These are phyloP conservation scores for Xerocomus brunneocitrinus DNA, from an alignment of 768 basidiomycete species.

Conservation along the genomic window DNA sequence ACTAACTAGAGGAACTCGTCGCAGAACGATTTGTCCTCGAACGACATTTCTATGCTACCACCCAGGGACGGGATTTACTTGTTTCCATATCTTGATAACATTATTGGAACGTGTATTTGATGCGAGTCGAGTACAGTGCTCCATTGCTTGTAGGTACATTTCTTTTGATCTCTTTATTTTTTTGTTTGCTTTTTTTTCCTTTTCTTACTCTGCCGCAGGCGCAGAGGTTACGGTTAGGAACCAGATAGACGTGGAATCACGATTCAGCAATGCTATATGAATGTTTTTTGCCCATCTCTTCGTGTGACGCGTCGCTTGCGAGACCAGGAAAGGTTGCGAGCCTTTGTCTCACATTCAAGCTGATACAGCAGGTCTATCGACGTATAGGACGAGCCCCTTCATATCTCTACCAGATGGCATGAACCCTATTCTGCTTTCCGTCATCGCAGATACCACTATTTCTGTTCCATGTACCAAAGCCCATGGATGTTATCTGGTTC, in stretches of 20 bases:
- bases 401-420: background rate
- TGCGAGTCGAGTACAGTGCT: background rate
- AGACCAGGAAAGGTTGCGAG: background rate
- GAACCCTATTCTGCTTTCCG: background rate
- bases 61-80: conserved; percentile 16
- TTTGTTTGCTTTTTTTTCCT: background rate
- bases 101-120: conserved; percentile 19
- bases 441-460: background rate
- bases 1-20: conserved; percentile 23
- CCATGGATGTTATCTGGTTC: too few species aligned
- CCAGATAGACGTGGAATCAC: conserved; percentile 9
- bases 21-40: conserved; percentile 17
- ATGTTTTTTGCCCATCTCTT: background rate
- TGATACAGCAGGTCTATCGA: too few species aligned
- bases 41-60: conserved; percentile 11
- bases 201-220: background rate
- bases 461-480: background rate
- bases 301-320: background rate
- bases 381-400: too few species aligned
- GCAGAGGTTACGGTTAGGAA: background rate
- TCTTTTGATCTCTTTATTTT: background rate
- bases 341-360: too few species aligned
- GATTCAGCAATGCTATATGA: background rate
- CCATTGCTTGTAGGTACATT: conserved; percentile 20
- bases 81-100: conserved; percentile 20